Base-by-base conservation (phyloP, 495 filamentous ascomycete genomes). In the Aspergillus taichungensis region DNA sequence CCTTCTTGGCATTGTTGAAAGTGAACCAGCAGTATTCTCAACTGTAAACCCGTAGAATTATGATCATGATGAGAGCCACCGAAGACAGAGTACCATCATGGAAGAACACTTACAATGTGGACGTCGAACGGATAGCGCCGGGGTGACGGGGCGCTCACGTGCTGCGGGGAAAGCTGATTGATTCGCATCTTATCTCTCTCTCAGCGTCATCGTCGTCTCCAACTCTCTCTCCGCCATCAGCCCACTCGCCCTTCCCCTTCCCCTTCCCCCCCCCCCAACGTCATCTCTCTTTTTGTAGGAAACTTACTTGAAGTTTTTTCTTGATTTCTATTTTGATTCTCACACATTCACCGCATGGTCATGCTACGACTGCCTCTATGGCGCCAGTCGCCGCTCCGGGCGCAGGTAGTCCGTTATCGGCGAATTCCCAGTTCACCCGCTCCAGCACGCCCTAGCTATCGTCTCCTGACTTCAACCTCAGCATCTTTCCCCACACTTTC, bases 401-500 rank as follows among this genome's bases (percentile, higher is more conserved):
- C 34, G 51, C 54, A 44, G 11, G 8, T 46, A 8, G 42, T 50
- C 50, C 53, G 52, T 34, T 56, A 53, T 56, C 55, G 54, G 58
- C 52, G 34, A n/a, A 32, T 47, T 24, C 40, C 35, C 2, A 41
- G 28, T n/a, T 35, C 47, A 29, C 37, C 8, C 11, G 8, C 34
- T 12, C 18, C 18, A 24, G 18, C 18, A 24, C 43, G 10, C 8
- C 10, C 30, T 29, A 45, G 47, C 27, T 54, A 39, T 39, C 60
- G 61, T 40, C 48, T 45, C 5, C 49, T 72, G 9, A 60, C 57
- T 28, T 66, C 59, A 42, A 57, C 62, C 6, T 54, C 63, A 1
- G 50, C 42, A 3, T 68, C 60, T 10, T 68, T 62, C 18, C 62
- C 63, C 42, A 64, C 63, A 0, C 62, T 53, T 0, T 73, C 76